Evolutionary conservation across 2,329 filamentous ascomycete genomes (phyloP), one percentile per base, ranked within the genome.

Genomic region (Bisporella sp.): DNA sequence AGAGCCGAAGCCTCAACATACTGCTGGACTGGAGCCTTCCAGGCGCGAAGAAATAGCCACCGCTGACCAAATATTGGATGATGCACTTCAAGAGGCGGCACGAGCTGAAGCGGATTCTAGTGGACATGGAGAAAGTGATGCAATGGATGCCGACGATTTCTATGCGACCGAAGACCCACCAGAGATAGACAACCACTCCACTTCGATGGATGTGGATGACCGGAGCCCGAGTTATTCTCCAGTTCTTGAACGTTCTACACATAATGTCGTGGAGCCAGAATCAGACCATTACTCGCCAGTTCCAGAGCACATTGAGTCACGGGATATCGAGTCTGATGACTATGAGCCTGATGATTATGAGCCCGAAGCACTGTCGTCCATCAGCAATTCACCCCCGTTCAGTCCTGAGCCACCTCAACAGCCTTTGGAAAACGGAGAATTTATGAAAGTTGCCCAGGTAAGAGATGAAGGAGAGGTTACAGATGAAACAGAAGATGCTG

Each of bases 331-430:
- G 41, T 76, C 76, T 12, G 78, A 81, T 52, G 73, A 68, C 45
- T 81, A 82, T 58, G 77, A 83, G 55, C 78, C 78, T 45, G 76
- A 76, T 13, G 74, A 73, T 48, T 69, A 68, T 4, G 59, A 59
- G 11, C 50, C 60, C 28, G 48, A 54, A 41, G 50, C 56, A 32
- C 46, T 50, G 4, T 45, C 49, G 5, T 58, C 57, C 12, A 47
- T 58, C 13, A 21, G 47, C 21, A 53, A 59, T 13, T 71, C 69
- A 29, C 69, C 71, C 40, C 68, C 70, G 40, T 72, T 72, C 60
- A 72, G 68, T 48, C 69, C 70, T 44, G 66, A 65, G 40, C 67
- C 69, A 49, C 64, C 64, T 41, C 35, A 37, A 37, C 62, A 63
- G 39, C 54, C 62, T 13, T 47, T 65, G 21, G 45, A 45, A 53